Conservation (phyloP, 2,329 filamentous ascomycete genomes). For the Botrytis paeoniae region DNA sequence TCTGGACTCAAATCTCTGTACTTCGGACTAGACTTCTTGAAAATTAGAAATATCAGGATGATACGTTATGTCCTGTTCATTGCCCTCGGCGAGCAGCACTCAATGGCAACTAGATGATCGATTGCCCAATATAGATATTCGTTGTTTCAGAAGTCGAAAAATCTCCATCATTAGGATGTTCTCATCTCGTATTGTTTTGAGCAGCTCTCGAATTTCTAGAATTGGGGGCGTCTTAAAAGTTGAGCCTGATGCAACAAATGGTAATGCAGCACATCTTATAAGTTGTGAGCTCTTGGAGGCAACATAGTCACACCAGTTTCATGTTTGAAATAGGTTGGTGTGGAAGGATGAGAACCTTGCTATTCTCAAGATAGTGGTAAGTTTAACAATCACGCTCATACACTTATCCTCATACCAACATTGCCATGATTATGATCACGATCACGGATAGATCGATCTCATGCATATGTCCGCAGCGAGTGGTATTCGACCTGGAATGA, state of each 20-base stretch:
- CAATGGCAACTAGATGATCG: not conserved
- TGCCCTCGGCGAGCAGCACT: not conserved
- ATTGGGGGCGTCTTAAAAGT: not conserved
- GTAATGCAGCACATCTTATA: not conserved
- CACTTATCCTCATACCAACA: not conserved
- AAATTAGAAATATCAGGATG: not conserved
- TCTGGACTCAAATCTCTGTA: not conserved
- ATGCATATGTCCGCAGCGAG: slow-evolving; percentile 15
- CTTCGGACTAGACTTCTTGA: not conserved
- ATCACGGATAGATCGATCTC: slow-evolving; percentile 20
- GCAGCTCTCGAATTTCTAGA: not conserved
- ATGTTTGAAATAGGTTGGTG: not conserved
- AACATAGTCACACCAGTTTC: slow-evolving; percentile 5
- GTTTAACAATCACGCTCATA: not conserved
- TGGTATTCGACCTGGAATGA: not conserved
- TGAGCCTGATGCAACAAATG: slow-evolving; percentile 4
- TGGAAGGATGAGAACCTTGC: not conserved
- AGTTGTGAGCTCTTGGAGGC: not conserved
- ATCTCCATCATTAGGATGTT: not conserved
- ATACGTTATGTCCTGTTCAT: not conserved
- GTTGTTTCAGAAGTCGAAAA: not conserved
- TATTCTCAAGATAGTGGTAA: not conserved
- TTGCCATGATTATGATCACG: not conserved
- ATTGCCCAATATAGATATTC: not conserved
- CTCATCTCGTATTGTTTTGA: not conserved